A percentile compares a stretch with the other conserved stretches of the same genome.
phyloP scores from a whole-genome alignment of 2,329 filamentous ascomycete genomes.

The Epichloe bromicola region DNA sequence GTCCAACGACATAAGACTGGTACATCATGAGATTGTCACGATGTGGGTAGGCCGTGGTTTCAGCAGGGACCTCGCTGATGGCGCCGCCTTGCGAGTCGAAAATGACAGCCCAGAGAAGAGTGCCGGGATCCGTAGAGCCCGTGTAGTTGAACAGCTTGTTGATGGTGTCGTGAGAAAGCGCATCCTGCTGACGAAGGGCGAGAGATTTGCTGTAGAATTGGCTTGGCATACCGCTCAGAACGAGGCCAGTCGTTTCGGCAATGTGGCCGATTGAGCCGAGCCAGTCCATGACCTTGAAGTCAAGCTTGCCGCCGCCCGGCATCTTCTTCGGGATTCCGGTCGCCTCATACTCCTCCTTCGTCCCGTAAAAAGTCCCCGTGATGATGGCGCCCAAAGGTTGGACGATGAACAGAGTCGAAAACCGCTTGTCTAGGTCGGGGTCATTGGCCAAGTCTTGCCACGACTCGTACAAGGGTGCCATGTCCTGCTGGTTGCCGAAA shows the following conservation, averaged over 20 bases:
- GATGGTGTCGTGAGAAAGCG: constrained; percentile 32
- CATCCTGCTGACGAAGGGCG: constrained; percentile 35
- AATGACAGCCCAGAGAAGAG: constrained; percentile 45
- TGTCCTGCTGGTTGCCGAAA: constrained; percentile 32
- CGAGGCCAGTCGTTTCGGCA: constrained; percentile 34
- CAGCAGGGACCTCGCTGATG: constrained; percentile 38
- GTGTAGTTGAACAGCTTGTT: constrained; percentile 40
- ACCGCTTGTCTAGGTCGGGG: constrained; percentile 41
- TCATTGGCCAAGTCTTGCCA: constrained; percentile 47
- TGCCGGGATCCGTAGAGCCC: constrained; percentile 34
- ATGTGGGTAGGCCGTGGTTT: constrained; percentile 49
- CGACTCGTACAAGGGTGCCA: constrained; percentile 35
- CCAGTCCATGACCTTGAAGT: constrained; percentile 47
- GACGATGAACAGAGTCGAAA: constrained; percentile 43
- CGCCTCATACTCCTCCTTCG: constrained; percentile 38
- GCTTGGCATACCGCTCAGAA: constrained; percentile 31
- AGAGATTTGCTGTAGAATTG: constrained; percentile 47
- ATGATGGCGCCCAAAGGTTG: constrained; percentile 41
- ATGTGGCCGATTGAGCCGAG: constrained; percentile 42
- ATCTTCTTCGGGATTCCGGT: constrained; percentile 35
- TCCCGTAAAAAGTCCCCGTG: constrained; percentile 49
- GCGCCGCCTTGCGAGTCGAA: constrained; percentile 51
- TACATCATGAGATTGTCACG: constrained; percentile 52
- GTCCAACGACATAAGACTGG: constrained; percentile 45
- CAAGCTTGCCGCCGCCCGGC: constrained; percentile 25